A percentile compares a stretch with the other conserved stretches of the same genome.
These are phyloP conservation scores for Ogataea methanolica DNA, from an alignment of 805 yeast species.

Conservation along the genomic window DNA sequence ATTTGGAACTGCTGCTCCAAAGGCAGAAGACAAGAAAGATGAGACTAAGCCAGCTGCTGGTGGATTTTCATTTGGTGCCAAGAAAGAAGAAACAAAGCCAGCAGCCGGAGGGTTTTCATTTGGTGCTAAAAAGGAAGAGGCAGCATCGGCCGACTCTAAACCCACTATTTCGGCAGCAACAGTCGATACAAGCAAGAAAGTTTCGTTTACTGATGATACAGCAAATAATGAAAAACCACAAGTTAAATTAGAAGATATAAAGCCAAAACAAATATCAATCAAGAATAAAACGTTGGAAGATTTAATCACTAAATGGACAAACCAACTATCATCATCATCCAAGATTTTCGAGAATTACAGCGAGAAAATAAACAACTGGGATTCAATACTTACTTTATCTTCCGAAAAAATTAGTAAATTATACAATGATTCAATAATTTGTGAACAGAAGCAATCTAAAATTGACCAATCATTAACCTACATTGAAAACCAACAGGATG, in stretches of 20 bases:
- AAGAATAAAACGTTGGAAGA: conserved; percentile 93
- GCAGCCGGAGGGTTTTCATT: conserved; percentile 7
- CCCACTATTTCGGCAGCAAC: conserved; percentile 4
- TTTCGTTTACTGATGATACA: conserved; percentile 27
- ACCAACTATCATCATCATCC: conserved; percentile 70
- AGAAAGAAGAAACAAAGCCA: conserved; percentile 10
- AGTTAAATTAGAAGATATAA: conserved; percentile 47
- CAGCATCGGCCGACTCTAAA: conserved; percentile 12
- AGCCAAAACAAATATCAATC: conserved; percentile 68
- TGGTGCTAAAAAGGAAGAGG: conserved; percentile 8
- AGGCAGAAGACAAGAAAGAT: conserved; percentile 8
- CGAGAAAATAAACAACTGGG: conserved; percentile 78
- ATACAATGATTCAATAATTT: conserved; percentile 70
- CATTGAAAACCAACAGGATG: conserved; percentile 89
- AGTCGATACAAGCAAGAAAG: conserved; percentile 18
- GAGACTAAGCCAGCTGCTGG: conserved; percentile 4
- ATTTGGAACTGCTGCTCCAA: conserved; percentile 14
- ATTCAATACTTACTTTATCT: conserved; percentile 72
- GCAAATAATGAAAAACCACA: conserved; percentile 23
- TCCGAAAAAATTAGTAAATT: conserved; percentile 80
- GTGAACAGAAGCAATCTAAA: conserved; percentile 79
- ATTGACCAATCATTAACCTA: conserved; percentile 85
- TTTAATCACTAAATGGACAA: conserved; percentile 88
- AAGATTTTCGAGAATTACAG: conserved; percentile 74
- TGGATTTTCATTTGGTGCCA: conserved; percentile 4